A percentile compares a stretch with the other conserved stretches of the same genome.
phyloP scores from a whole-genome alignment of 805 yeast species.

The Hanseniaspora singularis region DNA sequence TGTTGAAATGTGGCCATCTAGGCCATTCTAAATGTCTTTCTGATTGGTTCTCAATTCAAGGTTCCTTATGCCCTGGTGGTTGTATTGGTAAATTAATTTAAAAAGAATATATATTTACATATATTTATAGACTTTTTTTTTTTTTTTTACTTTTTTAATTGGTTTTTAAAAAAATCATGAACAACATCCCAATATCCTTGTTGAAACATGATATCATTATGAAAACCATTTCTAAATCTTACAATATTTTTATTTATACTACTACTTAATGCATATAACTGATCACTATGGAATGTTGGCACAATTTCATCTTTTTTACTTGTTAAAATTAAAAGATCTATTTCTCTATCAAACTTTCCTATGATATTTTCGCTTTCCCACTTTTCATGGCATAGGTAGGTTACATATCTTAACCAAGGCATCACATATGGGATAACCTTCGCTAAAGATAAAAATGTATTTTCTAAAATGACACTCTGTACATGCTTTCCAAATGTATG shows the following conservation, averaged over 20 bases:
- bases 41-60: conserved; percentile 61
- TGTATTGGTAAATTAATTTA: conserved; percentile 24
- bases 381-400: conserved; percentile 55
- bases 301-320: conserved; percentile 80
- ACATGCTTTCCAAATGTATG: conserved; percentile 41
- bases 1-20: conserved; percentile 69
- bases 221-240: conserved; percentile 50
- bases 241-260: conserved; percentile 41
- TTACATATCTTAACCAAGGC: conserved; percentile 48
- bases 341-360: conserved; percentile 35
- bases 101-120: background rate
- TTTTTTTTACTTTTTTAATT: conserved; percentile 26
- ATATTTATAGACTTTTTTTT: background rate
- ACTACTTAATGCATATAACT: conserved; percentile 42
- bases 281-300: conserved; percentile 72
- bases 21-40: conserved; percentile 74
- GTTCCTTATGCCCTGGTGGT: conserved; percentile 66
- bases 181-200: conserved; percentile 68
- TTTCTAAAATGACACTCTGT: conserved; percentile 65
- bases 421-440: conserved; percentile 64
- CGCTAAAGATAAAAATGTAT: conserved; percentile 67
- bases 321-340: conserved; percentile 60
- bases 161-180: conserved; percentile 37
- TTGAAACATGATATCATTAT: conserved; percentile 72
- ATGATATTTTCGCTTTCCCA: conserved; percentile 73